Evolutionary conservation across 1,284 basidiomycete genomes (phyloP), one percentile per base, ranked within the genome.

Genomic region (Volvariella volvacea): DNA sequence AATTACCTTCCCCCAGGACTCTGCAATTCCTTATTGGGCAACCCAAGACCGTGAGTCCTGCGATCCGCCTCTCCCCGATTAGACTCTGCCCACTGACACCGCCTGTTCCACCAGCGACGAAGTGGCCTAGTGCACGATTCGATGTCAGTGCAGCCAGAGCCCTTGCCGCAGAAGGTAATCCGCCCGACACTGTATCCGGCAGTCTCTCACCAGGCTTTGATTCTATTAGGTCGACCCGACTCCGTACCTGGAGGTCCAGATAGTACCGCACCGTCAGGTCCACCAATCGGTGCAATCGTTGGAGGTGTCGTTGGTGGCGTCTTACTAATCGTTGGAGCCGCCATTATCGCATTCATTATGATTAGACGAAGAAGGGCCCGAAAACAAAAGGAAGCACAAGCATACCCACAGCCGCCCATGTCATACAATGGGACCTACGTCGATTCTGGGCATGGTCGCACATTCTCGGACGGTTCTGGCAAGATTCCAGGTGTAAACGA

Each of bases 251-350:
- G 12, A 16, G 22, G 28, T 14, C 39, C 19, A 40, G 38, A 20
- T 38, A 10, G 10, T 12, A 28, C 25, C 12, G 15, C 39, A 3
- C 25, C 34, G 3, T n/a, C 19, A 9, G 9, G 10, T n/a, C 21
- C 40, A 15, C 15, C 28, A 14, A 22, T 39, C n/a, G 45, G 45
- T 37, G 32, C 40, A 6, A 46, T 46, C n/a, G 40, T 17, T 3
- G 45, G 45, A 19, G 45, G 45, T 31, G 40, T 46, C 12, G 21
- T 45, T 15, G 22, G 17, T 9, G 45, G 40, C 4, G 45, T n/a
- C n/a, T n/a, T n/a, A n/a, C n/a, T 28, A 12, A 12, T 28, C 25
- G 25, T 2, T n/a, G 10, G 41, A 6, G 40, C 12, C n/a, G 33
- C 22, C 4, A 36, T 42, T 8, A 14, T 41, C 9, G 33, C 16